Evolutionary conservation across 768 basidiomycete genomes (phyloP).

Genomic region (Calocera cornea): DNA sequence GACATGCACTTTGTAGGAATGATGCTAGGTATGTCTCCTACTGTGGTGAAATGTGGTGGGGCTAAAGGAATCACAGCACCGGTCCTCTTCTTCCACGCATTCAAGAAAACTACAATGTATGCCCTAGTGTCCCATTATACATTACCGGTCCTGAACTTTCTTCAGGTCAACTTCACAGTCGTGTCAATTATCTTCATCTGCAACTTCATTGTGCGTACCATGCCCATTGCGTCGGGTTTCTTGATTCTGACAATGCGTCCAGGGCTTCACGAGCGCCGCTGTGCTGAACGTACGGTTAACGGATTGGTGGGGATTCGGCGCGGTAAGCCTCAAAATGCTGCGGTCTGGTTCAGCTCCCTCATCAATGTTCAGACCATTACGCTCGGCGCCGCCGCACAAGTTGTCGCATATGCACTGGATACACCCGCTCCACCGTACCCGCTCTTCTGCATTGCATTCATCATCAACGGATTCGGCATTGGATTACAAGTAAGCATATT

Average conservation of each 20-base stretch:
- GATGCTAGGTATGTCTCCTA: background rate
- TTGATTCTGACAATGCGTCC: slow-evolving; percentile 43
- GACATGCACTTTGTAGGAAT: background rate
- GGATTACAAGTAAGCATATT: slow-evolving; percentile 31
- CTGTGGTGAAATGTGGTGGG: background rate
- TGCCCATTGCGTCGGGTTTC: slow-evolving; percentile 39
- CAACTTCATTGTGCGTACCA: slow-evolving; percentile 17
- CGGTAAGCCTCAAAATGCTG: background rate
- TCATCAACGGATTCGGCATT: slow-evolving; percentile 34
- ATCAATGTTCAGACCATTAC: slow-evolving; percentile 3
- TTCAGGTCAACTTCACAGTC: slow-evolving; percentile 7
- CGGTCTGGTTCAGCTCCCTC: background rate
- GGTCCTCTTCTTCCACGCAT: slow-evolving; percentile 10
- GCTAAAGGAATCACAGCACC: background rate
- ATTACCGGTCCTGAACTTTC: background rate
- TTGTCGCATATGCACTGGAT: slow-evolving; percentile 26
- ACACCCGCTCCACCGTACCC: slow-evolving; percentile 36
- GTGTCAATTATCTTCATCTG: slow-evolving; percentile 6
- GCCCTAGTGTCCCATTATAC: background rate
- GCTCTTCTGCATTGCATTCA: slow-evolving; percentile 31
- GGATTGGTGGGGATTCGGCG: background rate
- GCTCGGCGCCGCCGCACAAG: slow-evolving; percentile 22
- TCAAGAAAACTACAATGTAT: slow-evolving; percentile 7
- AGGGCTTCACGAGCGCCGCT: background rate
- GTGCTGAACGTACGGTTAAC: background rate